Percentiles rank a stretch among this genome's conserved stretches.
These are phyloP conservation scores for Stachybotrys elegans DNA, from an alignment of 2,329 filamentous ascomycete genomes.

Conservation along the genomic window DNA sequence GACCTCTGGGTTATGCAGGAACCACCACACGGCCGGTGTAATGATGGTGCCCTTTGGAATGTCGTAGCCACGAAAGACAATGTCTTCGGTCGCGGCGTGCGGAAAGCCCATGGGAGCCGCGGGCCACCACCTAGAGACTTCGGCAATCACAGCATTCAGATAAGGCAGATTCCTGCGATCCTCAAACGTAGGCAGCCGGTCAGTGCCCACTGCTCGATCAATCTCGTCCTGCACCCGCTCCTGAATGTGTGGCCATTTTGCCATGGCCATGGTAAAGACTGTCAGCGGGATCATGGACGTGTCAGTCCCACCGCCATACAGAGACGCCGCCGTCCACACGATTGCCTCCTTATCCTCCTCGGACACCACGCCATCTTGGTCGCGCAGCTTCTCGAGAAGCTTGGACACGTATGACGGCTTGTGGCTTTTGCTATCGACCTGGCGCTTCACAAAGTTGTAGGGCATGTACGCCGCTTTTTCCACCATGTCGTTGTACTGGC, in stretches of 20 bases:
- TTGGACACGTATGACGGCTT: slow-evolving; percentile 11
- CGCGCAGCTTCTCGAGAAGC: neutral
- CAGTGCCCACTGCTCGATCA: slow-evolving; percentile 30
- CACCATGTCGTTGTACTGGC: slow-evolving; percentile 11
- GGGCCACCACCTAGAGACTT: slow-evolving; percentile 36
- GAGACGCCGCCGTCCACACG: slow-evolving; percentile 8
- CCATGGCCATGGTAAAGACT: slow-evolving; percentile 41
- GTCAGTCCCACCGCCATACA: slow-evolving; percentile 16
- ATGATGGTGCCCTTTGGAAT: slow-evolving; percentile 12
- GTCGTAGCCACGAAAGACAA: slow-evolving; percentile 9
- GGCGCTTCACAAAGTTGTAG: slow-evolving; percentile 13
- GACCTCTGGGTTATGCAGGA: slow-evolving; percentile 8
- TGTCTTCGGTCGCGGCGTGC: slow-evolving; percentile 10
- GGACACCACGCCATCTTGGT: neutral
- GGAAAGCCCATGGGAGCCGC: slow-evolving; percentile 13
- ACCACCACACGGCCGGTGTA: slow-evolving; percentile 10
- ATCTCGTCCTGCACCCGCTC: slow-evolving; percentile 24
- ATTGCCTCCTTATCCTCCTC: slow-evolving; percentile 8
- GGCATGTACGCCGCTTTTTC: slow-evolving; percentile 11
- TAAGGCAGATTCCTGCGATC: slow-evolving; percentile 36
- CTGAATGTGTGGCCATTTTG: slow-evolving; percentile 27
- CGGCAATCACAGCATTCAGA: slow-evolving; percentile 37
- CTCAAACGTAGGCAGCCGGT: slow-evolving; percentile 28
- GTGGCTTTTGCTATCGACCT: slow-evolving; percentile 7
- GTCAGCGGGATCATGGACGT: slow-evolving; percentile 21